Base-by-base conservation (phyloP, 768 basidiomycete species). In the Termitomyces sp. region DNA sequence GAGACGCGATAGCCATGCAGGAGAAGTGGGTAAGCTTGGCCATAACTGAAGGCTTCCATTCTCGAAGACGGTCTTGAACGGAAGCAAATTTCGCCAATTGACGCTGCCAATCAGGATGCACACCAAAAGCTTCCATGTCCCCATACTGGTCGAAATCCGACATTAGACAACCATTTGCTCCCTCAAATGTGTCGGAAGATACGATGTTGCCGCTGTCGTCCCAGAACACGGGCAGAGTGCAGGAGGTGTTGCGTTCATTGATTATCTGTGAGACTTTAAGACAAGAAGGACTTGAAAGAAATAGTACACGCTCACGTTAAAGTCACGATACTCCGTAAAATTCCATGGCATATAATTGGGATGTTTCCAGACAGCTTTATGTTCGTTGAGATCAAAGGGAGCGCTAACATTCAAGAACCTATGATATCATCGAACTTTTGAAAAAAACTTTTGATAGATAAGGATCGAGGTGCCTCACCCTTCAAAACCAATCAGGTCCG, bases 81-180 rank as follows among this genome's bases (percentile, higher is more conserved):
- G 94, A 95, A 37, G 95, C 93, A 71, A 96, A 96, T 69, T 97
- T 97, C 64, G 93, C 85, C 22, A 97, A 76, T 71, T 97, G 91
- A 80, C 95, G 94, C 68, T 96, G 84, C 90, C 86, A 94, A 74
- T 93, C 89, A 45, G 90, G 91, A 73, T 93, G 91, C 32, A 97
- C 94, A 87, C 95, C 95, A 69, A 96, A 96, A 62, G 95, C 95
- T 71, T 97, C 95, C 85, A 93, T 93, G 74, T 97, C 95, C 61
- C 95, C 95, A 64, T 90, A 97, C 60, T 96, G 94, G 72, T 97
- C 95, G 64, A 96, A 95, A 61, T 95, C 93, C 18, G 91, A 94
- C 14, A 74, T 69, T 62, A 87, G 76, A 71, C 95, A 97, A 20
- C 94, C 94, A 50, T 80, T 74, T 14, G 36, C 55, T 10, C 33